phyloP scores from a whole-genome alignment of 331 rosid genomes.

The Cydonia oblonga region DNA sequence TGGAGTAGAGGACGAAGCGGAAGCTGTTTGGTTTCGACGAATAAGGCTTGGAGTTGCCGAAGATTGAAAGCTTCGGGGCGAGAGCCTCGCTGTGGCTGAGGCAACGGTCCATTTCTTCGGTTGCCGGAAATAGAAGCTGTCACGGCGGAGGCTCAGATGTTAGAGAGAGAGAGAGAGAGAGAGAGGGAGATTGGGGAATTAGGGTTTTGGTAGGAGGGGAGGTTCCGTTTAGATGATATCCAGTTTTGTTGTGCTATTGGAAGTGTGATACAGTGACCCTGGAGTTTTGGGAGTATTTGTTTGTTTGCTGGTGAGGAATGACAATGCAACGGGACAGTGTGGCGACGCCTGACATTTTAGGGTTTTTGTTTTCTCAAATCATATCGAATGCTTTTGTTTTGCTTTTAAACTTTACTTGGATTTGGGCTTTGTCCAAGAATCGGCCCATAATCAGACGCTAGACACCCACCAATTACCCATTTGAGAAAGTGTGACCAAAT shows the following conservation, averaged over 20 bases:
- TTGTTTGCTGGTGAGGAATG: not conserved
- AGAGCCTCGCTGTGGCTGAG: constrained; percentile 14
- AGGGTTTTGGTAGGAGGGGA: not conserved
- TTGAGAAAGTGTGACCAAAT: too few species aligned
- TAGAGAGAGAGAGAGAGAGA: not conserved
- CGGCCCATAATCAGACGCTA: not conserved
- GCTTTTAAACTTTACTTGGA: not conserved
- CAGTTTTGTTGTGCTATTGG: not conserved
- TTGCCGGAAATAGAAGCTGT: not conserved
- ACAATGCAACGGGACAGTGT: not conserved
- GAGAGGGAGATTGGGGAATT: not conserved
- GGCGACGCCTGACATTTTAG: not conserved
- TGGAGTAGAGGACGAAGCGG: constrained; percentile 7
- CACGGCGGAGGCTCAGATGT: not conserved
- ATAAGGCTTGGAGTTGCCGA: not conserved
- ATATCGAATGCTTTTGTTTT: not conserved
- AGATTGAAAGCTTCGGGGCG: constrained; percentile 2
- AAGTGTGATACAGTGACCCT: too few species aligned
- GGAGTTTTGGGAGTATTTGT: not conserved
- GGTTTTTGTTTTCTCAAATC: not conserved
- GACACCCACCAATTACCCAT: not conserved
- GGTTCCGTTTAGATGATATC: too few species aligned
- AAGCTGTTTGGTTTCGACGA: constrained; percentile 9
- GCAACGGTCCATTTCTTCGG: not conserved
- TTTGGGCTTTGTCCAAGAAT: not conserved